Evolutionary conservation across 345 rosid genomes (phyloP).

Genomic region (Salix caprea): DNA sequence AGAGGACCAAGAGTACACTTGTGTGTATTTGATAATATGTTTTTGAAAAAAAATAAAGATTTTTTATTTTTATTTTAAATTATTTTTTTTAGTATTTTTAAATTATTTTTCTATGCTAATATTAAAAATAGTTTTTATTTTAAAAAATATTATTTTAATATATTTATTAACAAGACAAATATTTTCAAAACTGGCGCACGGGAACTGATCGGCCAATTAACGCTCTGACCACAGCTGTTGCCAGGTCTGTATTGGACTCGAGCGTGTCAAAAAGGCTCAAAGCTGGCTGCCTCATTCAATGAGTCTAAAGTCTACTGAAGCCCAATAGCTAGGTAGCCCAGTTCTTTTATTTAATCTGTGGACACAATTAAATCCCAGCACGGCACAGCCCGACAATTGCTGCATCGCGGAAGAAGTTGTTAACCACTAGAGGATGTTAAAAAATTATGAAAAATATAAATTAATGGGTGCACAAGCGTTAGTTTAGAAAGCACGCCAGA

Average conservation of each 20-base stretch:
- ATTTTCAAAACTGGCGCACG: too few species aligned
- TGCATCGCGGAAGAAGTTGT: background rate
- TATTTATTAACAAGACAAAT: too few species aligned
- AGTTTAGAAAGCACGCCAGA: background rate
- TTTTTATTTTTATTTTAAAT: too few species aligned
- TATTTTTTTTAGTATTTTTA: too few species aligned
- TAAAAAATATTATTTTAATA: too few species aligned
- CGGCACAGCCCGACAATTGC: background rate
- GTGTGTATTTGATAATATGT: too few species aligned
- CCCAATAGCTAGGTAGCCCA: background rate
- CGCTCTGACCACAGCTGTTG: background rate
- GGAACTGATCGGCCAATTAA: background rate
- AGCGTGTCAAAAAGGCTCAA: background rate
- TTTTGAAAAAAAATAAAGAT: too few species aligned
- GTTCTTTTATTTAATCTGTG: background rate
- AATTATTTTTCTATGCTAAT: too few species aligned
- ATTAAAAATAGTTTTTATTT: too few species aligned
- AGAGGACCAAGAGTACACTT: background rate
- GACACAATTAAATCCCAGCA: background rate
- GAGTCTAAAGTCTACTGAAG: background rate
- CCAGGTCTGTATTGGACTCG: background rate
- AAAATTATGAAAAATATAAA: background rate
- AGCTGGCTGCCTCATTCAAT: background rate
- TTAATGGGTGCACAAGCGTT: background rate
- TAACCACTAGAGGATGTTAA: background rate